A percentile compares a stretch with the other conserved stretches of the same genome.
phyloP scores from a whole-genome alignment of 2,329 filamentous ascomycete genomes.

The Microdochium bolleyi region DNA sequence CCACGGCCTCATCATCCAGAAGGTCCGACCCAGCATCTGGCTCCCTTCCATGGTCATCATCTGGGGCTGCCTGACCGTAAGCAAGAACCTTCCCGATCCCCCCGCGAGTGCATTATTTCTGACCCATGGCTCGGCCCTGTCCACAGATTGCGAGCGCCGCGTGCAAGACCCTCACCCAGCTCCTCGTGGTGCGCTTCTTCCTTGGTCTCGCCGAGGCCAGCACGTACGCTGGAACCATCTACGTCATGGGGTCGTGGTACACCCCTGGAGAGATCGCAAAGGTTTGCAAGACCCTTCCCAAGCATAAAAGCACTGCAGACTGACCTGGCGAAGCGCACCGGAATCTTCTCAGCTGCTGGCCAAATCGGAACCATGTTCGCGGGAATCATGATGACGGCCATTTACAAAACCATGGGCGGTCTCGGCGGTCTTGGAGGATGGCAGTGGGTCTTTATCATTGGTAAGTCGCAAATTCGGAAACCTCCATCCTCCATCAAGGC shows the following conservation, averaged over 20 bases:
- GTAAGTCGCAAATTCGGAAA: no score
- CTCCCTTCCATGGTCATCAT: conserved; percentile 56
- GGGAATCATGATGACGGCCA: conserved; percentile 53
- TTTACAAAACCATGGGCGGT: conserved; percentile 35
- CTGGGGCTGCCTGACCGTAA: conserved; percentile 51
- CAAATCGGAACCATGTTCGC: conserved; percentile 54
- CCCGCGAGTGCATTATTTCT: neutral
- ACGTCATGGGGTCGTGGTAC: conserved; percentile 55
- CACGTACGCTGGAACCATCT: conserved; percentile 51
- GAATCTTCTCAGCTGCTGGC: conserved; percentile 53
- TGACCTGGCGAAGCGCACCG: no score
- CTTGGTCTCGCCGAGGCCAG: conserved; percentile 46
- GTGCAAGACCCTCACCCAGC: conserved; percentile 38
- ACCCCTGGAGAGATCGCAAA: conserved; percentile 52
- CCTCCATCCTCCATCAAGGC: no score
- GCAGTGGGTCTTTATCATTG: conserved; percentile 40
- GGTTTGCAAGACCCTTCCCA: no score
- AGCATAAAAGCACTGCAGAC: no score
- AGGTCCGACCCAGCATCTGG: conserved; percentile 54
- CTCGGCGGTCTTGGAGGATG: conserved; percentile 42
- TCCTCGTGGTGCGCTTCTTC: conserved; percentile 53
- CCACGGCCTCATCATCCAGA: conserved; percentile 53
- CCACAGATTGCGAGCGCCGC: conserved; percentile 45
- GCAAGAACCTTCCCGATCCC: conserved; percentile 12
- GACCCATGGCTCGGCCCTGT: neutral